Evolutionary conservation across 164 flowering plant species (phyloP).

Genomic region (Amborella trichopoda): DNA sequence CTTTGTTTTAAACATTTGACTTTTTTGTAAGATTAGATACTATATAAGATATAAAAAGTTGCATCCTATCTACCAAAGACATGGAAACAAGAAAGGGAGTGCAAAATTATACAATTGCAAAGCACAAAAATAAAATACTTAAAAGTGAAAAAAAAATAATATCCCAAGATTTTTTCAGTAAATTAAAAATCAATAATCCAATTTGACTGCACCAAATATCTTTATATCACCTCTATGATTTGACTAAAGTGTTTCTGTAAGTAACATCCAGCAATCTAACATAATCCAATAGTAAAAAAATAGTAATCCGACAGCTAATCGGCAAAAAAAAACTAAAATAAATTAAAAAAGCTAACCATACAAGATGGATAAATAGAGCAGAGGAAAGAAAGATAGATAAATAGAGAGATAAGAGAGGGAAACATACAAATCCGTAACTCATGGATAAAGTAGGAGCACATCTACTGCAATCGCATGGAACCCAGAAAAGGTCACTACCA

Average conservation of each 20-base stretch:
- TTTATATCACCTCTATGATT: not conserved
- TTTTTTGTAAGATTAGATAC: too few relatives aligned
- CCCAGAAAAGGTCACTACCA: slow-evolving; percentile 84
- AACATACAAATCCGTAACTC: slow-evolving; percentile 25
- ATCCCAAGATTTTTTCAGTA: too few relatives aligned
- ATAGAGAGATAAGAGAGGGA: not conserved
- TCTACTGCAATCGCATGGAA: slow-evolving; percentile 66
- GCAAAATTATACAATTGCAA: too few relatives aligned
- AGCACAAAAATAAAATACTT: too few relatives aligned
- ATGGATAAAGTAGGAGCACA: slow-evolving; percentile 24
- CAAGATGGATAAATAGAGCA: not conserved
- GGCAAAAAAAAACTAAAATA: not conserved
- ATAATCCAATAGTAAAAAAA: not conserved
- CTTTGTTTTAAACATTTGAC: too few relatives aligned
- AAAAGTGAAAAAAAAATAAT: too few relatives aligned
- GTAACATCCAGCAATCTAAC: not conserved
- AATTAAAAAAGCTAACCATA: not conserved
- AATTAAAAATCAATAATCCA: too few relatives aligned
- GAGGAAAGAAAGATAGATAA: not conserved
- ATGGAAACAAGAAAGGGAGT: too few relatives aligned
- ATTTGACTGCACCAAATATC: not conserved
- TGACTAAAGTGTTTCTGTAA: not conserved
- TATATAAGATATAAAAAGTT: too few relatives aligned
- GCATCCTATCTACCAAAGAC: too few relatives aligned
- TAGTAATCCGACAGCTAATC: not conserved